phyloP scores from a whole-genome alignment of 2,329 filamentous ascomycete genomes.

The Fusarium sarcochroum region DNA sequence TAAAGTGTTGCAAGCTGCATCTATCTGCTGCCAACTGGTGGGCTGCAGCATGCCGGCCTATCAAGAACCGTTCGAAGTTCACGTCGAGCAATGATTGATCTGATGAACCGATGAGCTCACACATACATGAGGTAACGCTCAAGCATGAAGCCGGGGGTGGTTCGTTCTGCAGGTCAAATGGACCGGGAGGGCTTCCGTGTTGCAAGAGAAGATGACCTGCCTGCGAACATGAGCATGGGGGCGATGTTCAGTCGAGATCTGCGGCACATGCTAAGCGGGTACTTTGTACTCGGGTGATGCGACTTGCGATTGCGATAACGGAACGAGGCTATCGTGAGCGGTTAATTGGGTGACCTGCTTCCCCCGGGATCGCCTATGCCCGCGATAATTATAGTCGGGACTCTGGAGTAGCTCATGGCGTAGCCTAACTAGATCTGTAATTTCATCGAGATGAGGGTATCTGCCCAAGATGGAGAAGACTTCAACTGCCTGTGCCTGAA shows the following conservation, averaged over 20 bases:
- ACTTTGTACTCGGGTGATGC: slow-evolving; percentile 6
- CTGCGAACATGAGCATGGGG: slow-evolving; percentile 32
- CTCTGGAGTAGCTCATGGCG: slow-evolving; percentile 5
- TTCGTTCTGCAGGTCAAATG: slow-evolving; percentile 36
- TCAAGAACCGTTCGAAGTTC: slow-evolving; percentile 28
- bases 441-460: slow-evolving; percentile 38
- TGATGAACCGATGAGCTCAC: slow-evolving; percentile 31
- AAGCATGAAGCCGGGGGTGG: slow-evolving; percentile 23
- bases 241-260: slow-evolving; percentile 20
- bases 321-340: slow-evolving; percentile 30
- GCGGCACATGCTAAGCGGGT: slow-evolving; percentile 17
- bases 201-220: slow-evolving; percentile 19
- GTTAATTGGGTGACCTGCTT: slow-evolving; percentile 25
- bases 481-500: not conserved
- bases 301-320: slow-evolving; percentile 22
- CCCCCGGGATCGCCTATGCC: slow-evolving; percentile 31
- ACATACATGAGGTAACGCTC: slow-evolving; percentile 24
- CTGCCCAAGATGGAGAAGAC: not conserved
- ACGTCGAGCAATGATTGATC: slow-evolving; percentile 22
- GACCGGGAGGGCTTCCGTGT: slow-evolving; percentile 23
- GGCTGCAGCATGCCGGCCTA: slow-evolving; percentile 37
- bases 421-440: slow-evolving; percentile 32
- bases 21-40: slow-evolving; percentile 22
- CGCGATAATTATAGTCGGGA: slow-evolving; percentile 25
- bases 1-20: slow-evolving; percentile 37